Evolutionary conservation across 2,329 filamentous ascomycete genomes (phyloP).

Genomic region (Dothidotthia symphoricarpi): DNA sequence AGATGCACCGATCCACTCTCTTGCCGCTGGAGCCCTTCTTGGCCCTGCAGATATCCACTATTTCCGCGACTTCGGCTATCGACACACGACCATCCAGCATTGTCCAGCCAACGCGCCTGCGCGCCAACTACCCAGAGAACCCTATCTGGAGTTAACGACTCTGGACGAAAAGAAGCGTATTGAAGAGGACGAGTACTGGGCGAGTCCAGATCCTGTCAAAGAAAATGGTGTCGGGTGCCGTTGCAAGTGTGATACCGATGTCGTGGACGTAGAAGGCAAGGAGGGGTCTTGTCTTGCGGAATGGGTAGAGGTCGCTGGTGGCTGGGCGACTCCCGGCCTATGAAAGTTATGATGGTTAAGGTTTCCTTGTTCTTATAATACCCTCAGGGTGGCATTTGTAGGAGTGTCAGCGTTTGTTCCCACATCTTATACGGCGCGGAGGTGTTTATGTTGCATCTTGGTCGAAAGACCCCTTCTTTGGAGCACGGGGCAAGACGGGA

Average conservation of each 20-base stretch:
- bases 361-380: slow-evolving; percentile 13
- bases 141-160: slow-evolving; percentile 80
- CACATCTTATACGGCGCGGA: slow-evolving; percentile 19
- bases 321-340: slow-evolving; percentile 66
- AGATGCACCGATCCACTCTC: slow-evolving; percentile 96
- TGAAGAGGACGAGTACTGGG: slow-evolving; percentile 97
- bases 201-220: slow-evolving; percentile 77
- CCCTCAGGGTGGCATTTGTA: slow-evolving; percentile 23
- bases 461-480: slow-evolving; percentile 6
- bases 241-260: slow-evolving; percentile 95
- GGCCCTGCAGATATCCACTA: slow-evolving; percentile 86
- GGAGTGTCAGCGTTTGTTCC: slow-evolving; percentile 18
- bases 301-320: slow-evolving; percentile 96
- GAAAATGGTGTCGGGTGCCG: slow-evolving; percentile 97
- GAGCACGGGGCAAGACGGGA: slow-evolving; percentile 5
- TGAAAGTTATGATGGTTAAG: slow-evolving; percentile 7
- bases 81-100: slow-evolving; percentile 98
- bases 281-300: slow-evolving; percentile 91
- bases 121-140: slow-evolving; percentile 75
- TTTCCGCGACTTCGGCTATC: slow-evolving; percentile 97
- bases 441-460: slow-evolving; percentile 22
- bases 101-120: slow-evolving; percentile 93
- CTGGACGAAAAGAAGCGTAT: slow-evolving; percentile 76
- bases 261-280: slow-evolving; percentile 96
- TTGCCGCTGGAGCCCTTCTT: slow-evolving; percentile 86